Evolutionary conservation across 495 filamentous ascomycete genomes (phyloP), one percentile per base, ranked within the genome.

Genomic region (Penicillium verhagenii): DNA sequence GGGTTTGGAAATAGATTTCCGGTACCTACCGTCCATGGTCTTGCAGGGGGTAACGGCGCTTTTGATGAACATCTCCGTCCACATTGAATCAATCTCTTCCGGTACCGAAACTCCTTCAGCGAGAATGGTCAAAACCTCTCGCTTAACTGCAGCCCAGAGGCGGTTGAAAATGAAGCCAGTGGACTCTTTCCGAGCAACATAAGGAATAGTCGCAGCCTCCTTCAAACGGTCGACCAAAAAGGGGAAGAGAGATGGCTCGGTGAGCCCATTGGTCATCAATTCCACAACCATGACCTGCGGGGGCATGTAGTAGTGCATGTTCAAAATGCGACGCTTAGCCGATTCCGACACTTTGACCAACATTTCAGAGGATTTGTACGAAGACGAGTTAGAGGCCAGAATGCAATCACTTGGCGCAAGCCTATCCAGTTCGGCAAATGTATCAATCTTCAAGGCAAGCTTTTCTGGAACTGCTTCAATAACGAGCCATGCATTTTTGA

Each of bases 381-480:
- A 77, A 0, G 71, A 75, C 8, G 70, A 76, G 60, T 81, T 85
- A 26, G 79, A 75, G 0, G 76, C 80, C 18, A 85, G 53, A 31
- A 85, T 79, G 52, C 73, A 78, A 57, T 81, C 74, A 0, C 20
- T 24, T 1, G 73, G 72, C 0, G 76, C 64, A 0, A 69, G 40
- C 5, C 57, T 51, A 20, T 82, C 82, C 6, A 84, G 52, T 10
- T 78, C 60, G 1, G 66, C 77, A 14, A 86, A 72, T 2, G 75
- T 72, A 16, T 64, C 62, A 9, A 76, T 74, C 66, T 83, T 85
- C 46, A 82, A 60, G 7, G 67, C 56, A 5, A 82, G 50, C 47
- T 74, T 77, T 66, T 84, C 82, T 0, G 82, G 80, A 2, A 83
- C 75, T 14, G 73, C 75, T 56, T 85, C 81, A 53, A 85, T 74